A percentile compares a stretch with the other conserved stretches of the same genome.
These are phyloP conservation scores for Penicillium psychrofluorescens DNA, from an alignment of 495 filamentous ascomycete genomes.

Conservation along the genomic window DNA sequence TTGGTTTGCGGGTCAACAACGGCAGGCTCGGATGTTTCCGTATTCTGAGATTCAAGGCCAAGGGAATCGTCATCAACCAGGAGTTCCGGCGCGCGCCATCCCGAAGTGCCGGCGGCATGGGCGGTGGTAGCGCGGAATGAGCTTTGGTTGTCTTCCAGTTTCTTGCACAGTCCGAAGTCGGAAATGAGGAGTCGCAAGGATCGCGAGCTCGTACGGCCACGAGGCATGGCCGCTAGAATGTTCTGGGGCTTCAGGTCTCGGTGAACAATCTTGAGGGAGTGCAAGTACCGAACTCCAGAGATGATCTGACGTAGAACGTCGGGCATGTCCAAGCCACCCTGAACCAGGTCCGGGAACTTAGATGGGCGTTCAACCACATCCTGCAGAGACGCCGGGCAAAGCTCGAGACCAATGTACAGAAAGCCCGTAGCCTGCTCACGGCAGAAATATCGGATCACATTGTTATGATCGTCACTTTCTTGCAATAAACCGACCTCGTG, in stretches of 20 bases:
- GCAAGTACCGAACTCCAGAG: slow-evolving; percentile 78
- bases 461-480: slow-evolving; percentile 90
- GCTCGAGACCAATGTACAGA: slow-evolving; percentile 90
- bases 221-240: slow-evolving; percentile 66
- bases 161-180: slow-evolving; percentile 97
- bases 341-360: slow-evolving; percentile 50
- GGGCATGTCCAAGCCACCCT: slow-evolving; percentile 46
- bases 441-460: slow-evolving; percentile 93
- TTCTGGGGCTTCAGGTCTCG: slow-evolving; percentile 97
- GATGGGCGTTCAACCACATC: slow-evolving; percentile 73
- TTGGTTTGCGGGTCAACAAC: slow-evolving; percentile 58
- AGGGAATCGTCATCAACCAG: slow-evolving; percentile 65
- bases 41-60: slow-evolving; percentile 35
- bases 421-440: slow-evolving; percentile 86
- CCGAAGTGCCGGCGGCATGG: slow-evolving; percentile 86
- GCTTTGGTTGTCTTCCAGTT: slow-evolving; percentile 89
- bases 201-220: slow-evolving; percentile 25
- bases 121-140: slow-evolving; percentile 92
- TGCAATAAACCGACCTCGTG: slow-evolving; percentile 86
- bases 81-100: slow-evolving; percentile 93
- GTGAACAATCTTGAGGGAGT: slow-evolving; percentile 90
- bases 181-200: slow-evolving; percentile 78
- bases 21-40: slow-evolving; percentile 49
- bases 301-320: slow-evolving; percentile 79
- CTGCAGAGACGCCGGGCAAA: slow-evolving; percentile 89